Base-by-base conservation (phyloP, 345 rosid genomes). In the Camelina hispida region DNA sequence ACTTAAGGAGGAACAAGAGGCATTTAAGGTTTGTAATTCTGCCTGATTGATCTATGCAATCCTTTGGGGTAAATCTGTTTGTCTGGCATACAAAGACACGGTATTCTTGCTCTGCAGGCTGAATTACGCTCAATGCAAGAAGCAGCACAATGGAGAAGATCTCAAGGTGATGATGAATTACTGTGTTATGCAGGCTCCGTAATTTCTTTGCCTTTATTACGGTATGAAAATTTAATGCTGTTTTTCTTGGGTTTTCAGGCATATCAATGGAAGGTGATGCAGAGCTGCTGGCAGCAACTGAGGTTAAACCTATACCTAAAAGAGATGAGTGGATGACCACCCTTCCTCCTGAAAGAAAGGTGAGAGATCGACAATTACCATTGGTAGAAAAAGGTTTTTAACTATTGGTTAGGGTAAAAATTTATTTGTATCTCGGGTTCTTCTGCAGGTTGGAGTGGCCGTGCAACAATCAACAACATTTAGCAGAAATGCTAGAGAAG, bases 291-390 rank as follows among this genome's bases (percentile, higher is more conserved):
- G 95, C 85, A 3, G 87, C 84, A 50, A 66, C 81, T 18, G 89
- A 91, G 71, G 92, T 85, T 76, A 88, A 91, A 73, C 91, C 70
- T 34, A 80, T 81, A 42, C 95, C 85, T 68, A 78, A 77, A 80
- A 82, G 98, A 75, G 97, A 94, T 9, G 98, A 94, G 85, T 94
- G 98, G 98, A 94, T 94, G 98, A 94, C 97, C 61, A 86, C 88
- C 22, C 82, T 94, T 44, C 98, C 98, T 73, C 96, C 96, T 42
- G 97, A 94, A 82, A 84, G 91, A 79, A 91, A 88, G 78, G 97
- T 91, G 84, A 82, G 86, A 38, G 16, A n/a, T 3, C 62, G 32
- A 40, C 40, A 28, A 46, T 53, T 50, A 50, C 40, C 18, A 46
- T 53, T 50, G 37, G 58, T n/a, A 10, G 1, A 32, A 56, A 66